Conservation (phyloP, 352 stramenopile species). For the Phytopythium montanum region DNA sequence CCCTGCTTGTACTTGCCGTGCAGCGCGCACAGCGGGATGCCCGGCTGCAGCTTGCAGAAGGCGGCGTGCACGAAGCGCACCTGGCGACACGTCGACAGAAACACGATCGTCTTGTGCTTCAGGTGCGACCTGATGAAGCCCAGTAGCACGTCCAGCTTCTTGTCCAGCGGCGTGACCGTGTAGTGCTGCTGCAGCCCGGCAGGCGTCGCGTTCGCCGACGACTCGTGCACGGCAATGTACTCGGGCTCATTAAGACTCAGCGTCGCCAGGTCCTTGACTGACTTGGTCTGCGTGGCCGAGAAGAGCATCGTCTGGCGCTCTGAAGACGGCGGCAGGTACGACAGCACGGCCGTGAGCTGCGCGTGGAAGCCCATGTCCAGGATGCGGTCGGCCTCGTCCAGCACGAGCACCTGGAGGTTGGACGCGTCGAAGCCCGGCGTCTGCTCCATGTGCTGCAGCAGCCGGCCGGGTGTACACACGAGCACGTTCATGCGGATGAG, state of each 20-base stretch:
- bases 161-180: constrained; percentile 91
- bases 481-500: constrained; percentile 96
- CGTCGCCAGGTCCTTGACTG: constrained; percentile 95
- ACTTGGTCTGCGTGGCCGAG: constrained; percentile 97
- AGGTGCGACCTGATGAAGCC: constrained; percentile 99
- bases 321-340: constrained; percentile 85
- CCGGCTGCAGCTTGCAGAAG: constrained; percentile 97
- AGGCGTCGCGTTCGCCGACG: constrained; percentile 89
- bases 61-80: constrained; percentile 95
- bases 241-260: constrained; percentile 94
- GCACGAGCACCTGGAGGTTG: constrained; percentile 94
- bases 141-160: constrained; percentile 98
- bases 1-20: constrained; percentile 99
- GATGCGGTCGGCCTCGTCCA: constrained; percentile 99
- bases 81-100: constrained; percentile 96
- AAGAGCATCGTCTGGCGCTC: constrained; percentile 97
- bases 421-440: constrained; percentile 95
- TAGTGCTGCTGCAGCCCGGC: constrained; percentile 93
- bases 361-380: constrained; percentile 99
- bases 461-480: constrained; percentile 95
- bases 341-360: constrained; percentile 97
- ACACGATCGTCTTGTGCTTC: constrained; percentile 98
- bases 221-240: constrained; percentile 97
- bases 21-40: constrained; percentile 94
- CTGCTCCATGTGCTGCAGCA: constrained; percentile 99